A percentile compares a stretch with the other conserved stretches of the same genome.
These are phyloP conservation scores for Aspergillus biplanus DNA, from an alignment of 495 filamentous ascomycete species.

Conservation along the genomic window DNA sequence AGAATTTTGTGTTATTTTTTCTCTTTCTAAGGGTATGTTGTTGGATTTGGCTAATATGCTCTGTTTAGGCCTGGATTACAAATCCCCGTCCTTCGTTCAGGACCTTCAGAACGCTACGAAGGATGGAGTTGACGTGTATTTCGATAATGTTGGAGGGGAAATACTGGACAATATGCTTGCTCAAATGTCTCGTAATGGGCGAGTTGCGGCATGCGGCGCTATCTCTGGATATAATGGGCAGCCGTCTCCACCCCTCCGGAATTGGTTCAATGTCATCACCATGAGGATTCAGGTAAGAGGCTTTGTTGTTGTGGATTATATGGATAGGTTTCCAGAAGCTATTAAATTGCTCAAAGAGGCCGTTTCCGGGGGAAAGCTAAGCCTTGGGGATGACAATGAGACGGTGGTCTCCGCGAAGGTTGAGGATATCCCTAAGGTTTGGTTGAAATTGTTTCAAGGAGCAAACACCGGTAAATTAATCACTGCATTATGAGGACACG, in stretches of 20 bases:
- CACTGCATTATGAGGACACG: constrained; percentile 17
- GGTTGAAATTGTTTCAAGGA: constrained; percentile 49
- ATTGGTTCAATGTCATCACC: constrained; percentile 52
- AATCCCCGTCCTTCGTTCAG: not conserved
- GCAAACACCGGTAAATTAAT: constrained; percentile 49
- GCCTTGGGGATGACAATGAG: constrained; percentile 45
- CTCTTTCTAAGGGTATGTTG: not conserved
- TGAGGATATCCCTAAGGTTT: constrained; percentile 44
- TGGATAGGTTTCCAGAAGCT: constrained; percentile 24
- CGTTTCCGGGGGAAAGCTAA: constrained; percentile 50
- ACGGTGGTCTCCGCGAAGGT: constrained; percentile 54
- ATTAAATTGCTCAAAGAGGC: constrained; percentile 38
- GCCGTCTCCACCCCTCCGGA: constrained; percentile 32
- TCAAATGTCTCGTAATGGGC: constrained; percentile 35
- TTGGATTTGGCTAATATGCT: not conserved
- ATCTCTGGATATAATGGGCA: constrained; percentile 46
- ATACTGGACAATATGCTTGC: constrained; percentile 57
- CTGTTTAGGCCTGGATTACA: not conserved
- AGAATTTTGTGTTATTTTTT: not conserved
- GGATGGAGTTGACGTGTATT: constrained; percentile 59
- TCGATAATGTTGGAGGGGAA: constrained; percentile 65
- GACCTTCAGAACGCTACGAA: not conserved
- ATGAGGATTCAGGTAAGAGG: constrained; percentile 55
- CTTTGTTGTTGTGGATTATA: constrained; percentile 58
- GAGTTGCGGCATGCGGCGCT: constrained; percentile 61